Base-by-base conservation (phyloP, 2,329 filamentous ascomycete genomes). In the Scedosporium minutisporum region DNA sequence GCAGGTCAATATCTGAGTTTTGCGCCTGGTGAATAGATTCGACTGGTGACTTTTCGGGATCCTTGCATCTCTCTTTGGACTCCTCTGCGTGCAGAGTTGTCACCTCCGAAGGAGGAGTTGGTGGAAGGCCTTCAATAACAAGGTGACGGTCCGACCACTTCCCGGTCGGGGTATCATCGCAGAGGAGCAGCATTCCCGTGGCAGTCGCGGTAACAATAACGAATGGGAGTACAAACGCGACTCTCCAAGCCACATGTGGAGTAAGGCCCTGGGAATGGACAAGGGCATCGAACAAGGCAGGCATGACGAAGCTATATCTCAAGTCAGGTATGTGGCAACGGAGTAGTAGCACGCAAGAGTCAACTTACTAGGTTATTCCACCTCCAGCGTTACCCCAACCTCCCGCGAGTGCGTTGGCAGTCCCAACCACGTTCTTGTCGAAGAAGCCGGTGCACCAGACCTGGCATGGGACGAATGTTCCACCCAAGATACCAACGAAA, bases 371-470 rank as follows among this genome's bases (percentile, higher is more conserved):
- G 1, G 92, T 96, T 67, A 96, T 89, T 63, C 93, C 93, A 66
- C 92, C 93, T 64, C 93, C 92, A 27, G 90, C 84, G 68, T 96
- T 96, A 60, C 92, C 93, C 77, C 90, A 88, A 14, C 93, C 93
- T 51, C 87, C 93, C 1, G 91, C 88, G 18, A 96, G 76, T 2
- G 91, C 89, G 71, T 96, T 97, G 65, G 91, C 90, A 5, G 90
- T 93, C 58, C 93, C 93, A 18, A 96, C 89, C 27, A 96, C 82
- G 69, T 93, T 95, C 78, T 93, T 95, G 76, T 97, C 92, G 72
- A 91, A 96, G 79, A 96, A 96, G 0, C 88, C 91, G 0, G 91
- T 96, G 9, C 88, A 90, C 91, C 92, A 96, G 6, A 96, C 93
- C 72, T 96, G 91, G 73, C 91, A 96, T 12, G 90, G 90, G 0